A percentile compares a stretch with the other conserved stretches of the same genome.
Conservation (phyloP, 116 monocot species). For the Dioscorea cayenensis region DNA sequence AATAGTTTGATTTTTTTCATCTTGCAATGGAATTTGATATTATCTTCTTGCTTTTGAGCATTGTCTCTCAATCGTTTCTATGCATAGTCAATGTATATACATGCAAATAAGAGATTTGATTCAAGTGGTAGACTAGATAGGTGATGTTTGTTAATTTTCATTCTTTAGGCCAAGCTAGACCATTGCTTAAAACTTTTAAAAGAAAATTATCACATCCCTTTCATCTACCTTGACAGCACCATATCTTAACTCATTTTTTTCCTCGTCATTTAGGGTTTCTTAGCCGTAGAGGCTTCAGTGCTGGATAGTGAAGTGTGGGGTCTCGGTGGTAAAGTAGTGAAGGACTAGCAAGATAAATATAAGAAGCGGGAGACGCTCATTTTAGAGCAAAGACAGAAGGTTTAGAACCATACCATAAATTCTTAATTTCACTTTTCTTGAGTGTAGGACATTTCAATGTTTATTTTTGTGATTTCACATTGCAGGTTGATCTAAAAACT, state of each 20-base stretch:
- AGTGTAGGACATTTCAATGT: background rate
- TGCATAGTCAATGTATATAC: too few species aligned
- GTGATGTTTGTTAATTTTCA: too few species aligned
- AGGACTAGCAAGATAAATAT: conserved; percentile 52
- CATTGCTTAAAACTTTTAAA: too few species aligned
- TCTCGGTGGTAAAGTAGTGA: conserved; percentile 60
- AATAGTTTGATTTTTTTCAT: background rate
- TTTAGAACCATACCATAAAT: conserved; percentile 6
- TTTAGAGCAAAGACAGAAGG: conserved; percentile 87
- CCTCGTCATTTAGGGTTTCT: conserved; percentile 50
- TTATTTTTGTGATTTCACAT: background rate
- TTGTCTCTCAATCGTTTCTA: background rate
- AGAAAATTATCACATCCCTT: too few species aligned
- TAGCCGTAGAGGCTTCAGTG: conserved; percentile 55
- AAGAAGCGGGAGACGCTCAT: conserved; percentile 81
- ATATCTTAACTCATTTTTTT: too few species aligned
- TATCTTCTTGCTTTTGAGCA: background rate
- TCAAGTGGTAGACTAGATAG: too few species aligned
- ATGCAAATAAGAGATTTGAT: too few species aligned
- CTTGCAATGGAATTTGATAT: too few species aligned
- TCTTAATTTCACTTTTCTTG: background rate
- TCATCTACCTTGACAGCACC: too few species aligned
- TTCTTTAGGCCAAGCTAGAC: too few species aligned
- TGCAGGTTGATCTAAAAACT: conserved; percentile 91
- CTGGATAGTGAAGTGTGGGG: conserved; percentile 89